Conservation (phyloP, 2,329 filamentous ascomycete species). For the Gnomoniopsis smithogilvyi region DNA sequence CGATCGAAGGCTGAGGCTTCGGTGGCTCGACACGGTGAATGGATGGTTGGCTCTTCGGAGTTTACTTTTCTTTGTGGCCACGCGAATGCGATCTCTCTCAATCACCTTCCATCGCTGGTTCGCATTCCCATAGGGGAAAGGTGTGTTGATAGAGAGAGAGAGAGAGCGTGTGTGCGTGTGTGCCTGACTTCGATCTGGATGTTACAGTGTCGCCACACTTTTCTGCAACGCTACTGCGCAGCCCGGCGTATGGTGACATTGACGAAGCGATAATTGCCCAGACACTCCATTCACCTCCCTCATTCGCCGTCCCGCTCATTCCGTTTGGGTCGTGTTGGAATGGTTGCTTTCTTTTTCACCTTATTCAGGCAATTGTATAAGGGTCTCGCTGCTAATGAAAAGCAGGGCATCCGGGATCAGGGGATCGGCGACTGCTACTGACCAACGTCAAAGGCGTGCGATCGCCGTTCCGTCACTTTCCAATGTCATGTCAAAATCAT, state of each 20-base stretch:
- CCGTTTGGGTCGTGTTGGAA: background rate
- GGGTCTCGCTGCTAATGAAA: background rate
- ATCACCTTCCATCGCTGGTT: background rate
- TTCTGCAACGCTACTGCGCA: conserved; percentile 15
- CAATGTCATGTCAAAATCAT: background rate
- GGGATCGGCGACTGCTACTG: background rate
- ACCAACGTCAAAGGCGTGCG: background rate
- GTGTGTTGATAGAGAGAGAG: background rate
- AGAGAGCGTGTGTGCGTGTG: background rate
- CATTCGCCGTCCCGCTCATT: background rate
- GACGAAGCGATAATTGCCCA: background rate
- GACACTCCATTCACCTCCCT: background rate
- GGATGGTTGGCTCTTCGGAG: background rate
- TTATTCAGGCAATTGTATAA: background rate
- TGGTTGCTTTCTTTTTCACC: background rate
- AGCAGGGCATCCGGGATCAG: background rate
- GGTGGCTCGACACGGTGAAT: background rate
- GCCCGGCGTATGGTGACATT: background rate
- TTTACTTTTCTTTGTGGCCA: background rate
- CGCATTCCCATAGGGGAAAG: no score
- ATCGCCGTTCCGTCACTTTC: conserved; percentile 4
- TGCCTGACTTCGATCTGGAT: conserved; percentile 7
- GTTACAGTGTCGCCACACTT: conserved; percentile 8
- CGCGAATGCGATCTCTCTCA: background rate
- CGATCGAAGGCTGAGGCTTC: background rate